Evolutionary conservation across 2,329 filamentous ascomycete species (phyloP).

Genomic region (Teratosphaeriaceae sp.): DNA sequence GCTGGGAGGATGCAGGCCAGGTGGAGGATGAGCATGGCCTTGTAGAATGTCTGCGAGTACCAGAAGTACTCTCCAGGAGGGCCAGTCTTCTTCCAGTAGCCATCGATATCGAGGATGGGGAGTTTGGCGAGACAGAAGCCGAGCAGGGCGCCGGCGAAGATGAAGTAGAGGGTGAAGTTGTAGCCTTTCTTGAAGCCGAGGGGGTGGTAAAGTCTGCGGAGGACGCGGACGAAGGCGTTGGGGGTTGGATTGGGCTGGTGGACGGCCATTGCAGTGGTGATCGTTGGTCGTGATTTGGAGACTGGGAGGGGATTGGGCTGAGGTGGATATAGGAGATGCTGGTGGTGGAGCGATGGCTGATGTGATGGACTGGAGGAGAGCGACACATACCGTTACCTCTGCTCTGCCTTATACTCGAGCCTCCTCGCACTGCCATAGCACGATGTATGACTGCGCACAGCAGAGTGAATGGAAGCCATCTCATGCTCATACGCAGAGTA

Average conservation of each 20-base stretch:
- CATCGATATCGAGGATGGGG: conserved; percentile 43
- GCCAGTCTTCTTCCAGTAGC: conserved; percentile 14
- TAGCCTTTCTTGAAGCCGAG: conserved; percentile 51
- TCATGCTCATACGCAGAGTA: too few species aligned
- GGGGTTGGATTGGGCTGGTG: background rate
- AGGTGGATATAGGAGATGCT: background rate
- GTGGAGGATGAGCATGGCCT: conserved; percentile 39
- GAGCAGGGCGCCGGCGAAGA: conserved; percentile 26
- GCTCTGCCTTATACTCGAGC: background rate
- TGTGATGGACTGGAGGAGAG: too few species aligned
- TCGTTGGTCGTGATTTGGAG: background rate
- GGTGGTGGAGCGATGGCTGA: background rate
- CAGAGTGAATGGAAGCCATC: too few species aligned
- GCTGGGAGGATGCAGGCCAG: conserved; percentile 35
- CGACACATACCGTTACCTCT: too few species aligned
- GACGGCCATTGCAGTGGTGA: conserved; percentile 1
- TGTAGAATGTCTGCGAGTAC: conserved; percentile 28
- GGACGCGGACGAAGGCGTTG: conserved; percentile 12
- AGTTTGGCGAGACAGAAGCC: conserved; percentile 46
- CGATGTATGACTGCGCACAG: too few species aligned
- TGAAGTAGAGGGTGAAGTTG: conserved; percentile 47
- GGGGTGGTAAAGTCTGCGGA: conserved; percentile 32
- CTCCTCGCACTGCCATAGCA: too few species aligned
- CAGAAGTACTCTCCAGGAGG: conserved; percentile 42
- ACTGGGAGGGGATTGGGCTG: background rate